Evolutionary conservation across 78 protist species (phyloP), one percentile per base, ranked within the genome.

Genomic region (Pigoraptor vietnamica): DNA sequence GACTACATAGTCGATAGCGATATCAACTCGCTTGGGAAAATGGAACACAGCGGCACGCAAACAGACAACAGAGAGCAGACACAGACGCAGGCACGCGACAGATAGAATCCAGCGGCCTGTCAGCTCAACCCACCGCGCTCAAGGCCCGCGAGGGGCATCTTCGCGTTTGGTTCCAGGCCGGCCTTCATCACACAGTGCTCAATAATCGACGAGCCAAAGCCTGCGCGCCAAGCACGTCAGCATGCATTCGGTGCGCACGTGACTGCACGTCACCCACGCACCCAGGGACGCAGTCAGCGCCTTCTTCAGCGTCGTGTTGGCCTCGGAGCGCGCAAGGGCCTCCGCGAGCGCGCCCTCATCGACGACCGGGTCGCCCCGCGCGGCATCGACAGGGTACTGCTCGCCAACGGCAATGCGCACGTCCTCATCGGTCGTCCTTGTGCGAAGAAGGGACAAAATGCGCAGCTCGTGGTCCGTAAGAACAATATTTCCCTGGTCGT

Each of bases 401-500:
- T 94, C 97, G 1, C 94, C 39, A 33, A 95, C 96, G 23, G 97
- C 96, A 35, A 55, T 34, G 55, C 83, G 39, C 32, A 67, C 95
- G 36, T 93, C 90, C 82, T 67, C 90, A 37, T 94, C 93, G 81
- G 36, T 36, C 0, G 48, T 56, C 39, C 93, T 91, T 0, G 93
- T n/a, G 32, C 98, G 94, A 81, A 95, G 90, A 25, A 96, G 89
- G 36, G 91, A 1, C 37, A 95, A 38, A 90, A 95, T 96, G 14
- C 6, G 25, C 94, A 92, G 90, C 79, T 6, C 90, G 35, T 0
- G 35, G 48, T 97, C 95, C 37, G 95, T 90, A 33, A 97, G 91
- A 37, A 95, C 82, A 56, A 97, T 38, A 92, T 96, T 95, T 0
- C 98, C 98, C 94, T 94, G 79, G n/a, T n/a, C n/a, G n/a, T n/a